A percentile compares a stretch with the other conserved stretches of the same genome.
Evolutionary conservation across 805 yeast genomes (phyloP).

Genomic region (Blastobotrys terrestris): DNA sequence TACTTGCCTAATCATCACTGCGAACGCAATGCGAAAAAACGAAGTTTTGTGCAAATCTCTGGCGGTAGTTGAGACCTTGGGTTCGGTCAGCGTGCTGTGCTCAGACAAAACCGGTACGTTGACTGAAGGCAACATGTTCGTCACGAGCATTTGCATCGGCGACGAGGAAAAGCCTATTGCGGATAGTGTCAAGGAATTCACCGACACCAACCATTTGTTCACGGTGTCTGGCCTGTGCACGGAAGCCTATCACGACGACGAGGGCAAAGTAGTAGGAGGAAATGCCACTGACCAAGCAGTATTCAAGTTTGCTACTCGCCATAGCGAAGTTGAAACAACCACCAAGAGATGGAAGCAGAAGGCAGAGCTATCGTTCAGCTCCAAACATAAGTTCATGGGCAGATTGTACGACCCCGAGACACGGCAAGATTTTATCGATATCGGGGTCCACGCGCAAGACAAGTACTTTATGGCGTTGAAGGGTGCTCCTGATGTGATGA

Average conservation of each 20-base stretch:
- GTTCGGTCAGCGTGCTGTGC: slow-evolving; percentile 74
- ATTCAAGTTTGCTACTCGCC: slow-evolving; percentile 31
- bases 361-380: slow-evolving; percentile 32
- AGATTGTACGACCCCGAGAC: not conserved
- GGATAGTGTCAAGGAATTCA: not conserved
- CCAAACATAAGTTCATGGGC: slow-evolving; percentile 35
- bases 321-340: not conserved
- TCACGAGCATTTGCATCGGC: slow-evolving; percentile 43
- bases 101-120: slow-evolving; percentile 97
- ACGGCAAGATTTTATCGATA: slow-evolving; percentile 17
- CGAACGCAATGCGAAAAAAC: slow-evolving; percentile 62
- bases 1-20: slow-evolving; percentile 98
- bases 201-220: slow-evolving; percentile 6
- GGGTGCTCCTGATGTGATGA: slow-evolving; percentile 51
- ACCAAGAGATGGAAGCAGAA: not conserved
- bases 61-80: slow-evolving; percentile 84
- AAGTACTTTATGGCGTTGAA: no score
- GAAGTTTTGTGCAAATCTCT: slow-evolving; percentile 59
- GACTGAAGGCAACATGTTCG: slow-evolving; percentile 46
- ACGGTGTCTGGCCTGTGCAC: slow-evolving; percentile 13
- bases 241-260: slow-evolving; percentile 9
- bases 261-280: slow-evolving; percentile 27
- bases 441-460: no score
- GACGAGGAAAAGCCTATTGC: not conserved
- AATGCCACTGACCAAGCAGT: slow-evolving; percentile 45